Evolutionary conservation across 345 rosid species (phyloP).

Genomic region (Trapa incisa): DNA sequence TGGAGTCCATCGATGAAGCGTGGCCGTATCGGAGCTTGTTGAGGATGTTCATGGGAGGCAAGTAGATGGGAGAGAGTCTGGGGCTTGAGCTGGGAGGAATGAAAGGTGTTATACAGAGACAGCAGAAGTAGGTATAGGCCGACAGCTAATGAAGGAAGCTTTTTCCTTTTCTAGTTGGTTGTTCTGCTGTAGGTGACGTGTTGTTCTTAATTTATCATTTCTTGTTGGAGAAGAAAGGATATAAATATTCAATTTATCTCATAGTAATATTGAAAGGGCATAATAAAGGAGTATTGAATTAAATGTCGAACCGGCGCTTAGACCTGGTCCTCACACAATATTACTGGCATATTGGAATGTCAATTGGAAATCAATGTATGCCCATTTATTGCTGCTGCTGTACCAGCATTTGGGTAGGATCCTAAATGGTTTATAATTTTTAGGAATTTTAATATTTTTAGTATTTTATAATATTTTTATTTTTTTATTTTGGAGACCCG

Average conservation of each 20-base stretch:
- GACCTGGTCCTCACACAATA: too few relatives aligned
- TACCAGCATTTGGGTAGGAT: too few relatives aligned
- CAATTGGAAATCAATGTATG: too few relatives aligned
- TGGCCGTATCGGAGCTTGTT: constrained; percentile 74
- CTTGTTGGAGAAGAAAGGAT: background rate
- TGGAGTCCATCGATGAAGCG: constrained; percentile 40
- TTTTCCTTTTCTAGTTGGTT: background rate
- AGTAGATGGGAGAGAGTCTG: constrained; percentile 5
- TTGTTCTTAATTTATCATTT: background rate
- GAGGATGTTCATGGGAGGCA: constrained; percentile 67
- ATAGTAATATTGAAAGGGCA: too few relatives aligned
- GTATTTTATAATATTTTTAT: too few relatives aligned
- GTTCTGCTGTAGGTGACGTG: background rate
- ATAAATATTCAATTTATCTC: background rate
- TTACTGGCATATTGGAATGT: too few relatives aligned
- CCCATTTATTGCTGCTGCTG: too few relatives aligned
- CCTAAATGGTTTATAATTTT: too few relatives aligned
- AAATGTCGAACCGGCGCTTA: too few relatives aligned
- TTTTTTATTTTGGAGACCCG: too few relatives aligned
- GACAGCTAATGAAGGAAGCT: constrained; percentile 5
- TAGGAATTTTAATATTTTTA: too few relatives aligned
- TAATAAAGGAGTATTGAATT: too few relatives aligned
- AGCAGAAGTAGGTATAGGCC: constrained; percentile 11
- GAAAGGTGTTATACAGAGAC: constrained; percentile 6
- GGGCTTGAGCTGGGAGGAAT: constrained; percentile 6